Evolutionary conservation across 306 rosid genomes (phyloP).

Genomic region (Phaseolus lunatus): DNA sequence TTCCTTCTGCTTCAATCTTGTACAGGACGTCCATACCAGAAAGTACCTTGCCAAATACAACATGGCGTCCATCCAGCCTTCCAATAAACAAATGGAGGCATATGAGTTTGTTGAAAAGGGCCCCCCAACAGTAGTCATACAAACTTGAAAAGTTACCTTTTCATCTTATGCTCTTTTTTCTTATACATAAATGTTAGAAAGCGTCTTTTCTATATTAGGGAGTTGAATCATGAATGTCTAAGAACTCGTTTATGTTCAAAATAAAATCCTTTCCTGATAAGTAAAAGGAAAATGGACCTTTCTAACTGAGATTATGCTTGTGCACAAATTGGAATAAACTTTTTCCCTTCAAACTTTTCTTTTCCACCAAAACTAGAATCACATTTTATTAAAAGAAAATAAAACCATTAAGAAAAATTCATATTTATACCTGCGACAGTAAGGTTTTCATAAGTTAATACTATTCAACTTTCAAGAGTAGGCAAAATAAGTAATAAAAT

Average conservation of each 20-base stretch:
- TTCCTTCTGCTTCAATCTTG: constrained; percentile 61
- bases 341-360: constrained; percentile 3
- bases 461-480: background rate
- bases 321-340: constrained; percentile 28
- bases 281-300: constrained; percentile 33
- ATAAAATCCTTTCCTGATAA: constrained; percentile 13
- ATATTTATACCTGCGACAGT: background rate
- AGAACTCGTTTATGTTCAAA: background rate
- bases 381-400: background rate
- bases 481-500: constrained; percentile 27
- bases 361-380: constrained; percentile 13
- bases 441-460: background rate
- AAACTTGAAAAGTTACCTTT: constrained; percentile 1
- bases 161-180: background rate
- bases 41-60: constrained; percentile 59
- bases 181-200: background rate
- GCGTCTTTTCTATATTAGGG: background rate
- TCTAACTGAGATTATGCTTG: constrained; percentile 35
- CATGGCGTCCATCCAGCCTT: constrained; percentile 89
- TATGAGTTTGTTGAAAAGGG: constrained; percentile 3
- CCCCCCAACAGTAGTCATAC: background rate
- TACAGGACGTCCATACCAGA: constrained; percentile 55
- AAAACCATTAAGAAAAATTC: background rate
- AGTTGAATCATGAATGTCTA: background rate
- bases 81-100: constrained; percentile 38